A percentile compares a stretch with the other conserved stretches of the same genome.
Evolutionary conservation across 805 yeast genomes (phyloP).

Genomic region (Soucietia sequanensis): DNA sequence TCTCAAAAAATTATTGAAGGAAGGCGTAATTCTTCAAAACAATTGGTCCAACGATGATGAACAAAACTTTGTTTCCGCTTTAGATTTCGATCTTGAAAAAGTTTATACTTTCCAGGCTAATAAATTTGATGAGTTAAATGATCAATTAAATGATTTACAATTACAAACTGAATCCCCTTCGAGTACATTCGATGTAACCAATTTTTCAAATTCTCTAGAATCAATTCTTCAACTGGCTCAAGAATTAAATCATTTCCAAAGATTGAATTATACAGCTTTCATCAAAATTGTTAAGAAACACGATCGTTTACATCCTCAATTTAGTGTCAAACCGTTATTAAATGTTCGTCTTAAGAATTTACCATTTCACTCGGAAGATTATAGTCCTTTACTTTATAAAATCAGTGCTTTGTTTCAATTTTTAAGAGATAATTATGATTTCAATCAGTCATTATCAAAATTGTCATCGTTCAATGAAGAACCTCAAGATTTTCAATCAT

Average conservation of each 20-base stretch:
- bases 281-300: slow-evolving; percentile 94
- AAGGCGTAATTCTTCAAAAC: slow-evolving; percentile 49
- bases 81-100: slow-evolving; percentile 72
- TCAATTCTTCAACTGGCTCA: slow-evolving; percentile 71
- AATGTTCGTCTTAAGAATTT: slow-evolving; percentile 83
- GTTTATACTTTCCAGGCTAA: slow-evolving; percentile 70
- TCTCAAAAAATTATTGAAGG: slow-evolving; percentile 67
- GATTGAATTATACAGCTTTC: slow-evolving; percentile 93
- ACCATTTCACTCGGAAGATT: slow-evolving; percentile 94
- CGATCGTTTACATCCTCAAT: slow-evolving; percentile 83
- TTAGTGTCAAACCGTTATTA: slow-evolving; percentile 85
- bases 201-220: slow-evolving; percentile 70
- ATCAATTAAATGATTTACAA: slow-evolving; percentile 64
- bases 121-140: slow-evolving; percentile 67
- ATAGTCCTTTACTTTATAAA: slow-evolving; percentile 84
- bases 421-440: slow-evolving; percentile 67
- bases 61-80: slow-evolving; percentile 58
- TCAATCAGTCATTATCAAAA: slow-evolving; percentile 47
- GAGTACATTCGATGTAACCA: slow-evolving; percentile 51
- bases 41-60: slow-evolving; percentile 74
- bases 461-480: slow-evolving; percentile 48
- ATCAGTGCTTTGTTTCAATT: slow-evolving; percentile 79
- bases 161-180: slow-evolving; percentile 44
- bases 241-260: slow-evolving; percentile 84
- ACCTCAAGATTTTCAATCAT: slow-evolving; percentile 51